phyloP scores from a whole-genome alignment of 2,329 filamentous ascomycete genomes.

The Fusarium sp. region DNA sequence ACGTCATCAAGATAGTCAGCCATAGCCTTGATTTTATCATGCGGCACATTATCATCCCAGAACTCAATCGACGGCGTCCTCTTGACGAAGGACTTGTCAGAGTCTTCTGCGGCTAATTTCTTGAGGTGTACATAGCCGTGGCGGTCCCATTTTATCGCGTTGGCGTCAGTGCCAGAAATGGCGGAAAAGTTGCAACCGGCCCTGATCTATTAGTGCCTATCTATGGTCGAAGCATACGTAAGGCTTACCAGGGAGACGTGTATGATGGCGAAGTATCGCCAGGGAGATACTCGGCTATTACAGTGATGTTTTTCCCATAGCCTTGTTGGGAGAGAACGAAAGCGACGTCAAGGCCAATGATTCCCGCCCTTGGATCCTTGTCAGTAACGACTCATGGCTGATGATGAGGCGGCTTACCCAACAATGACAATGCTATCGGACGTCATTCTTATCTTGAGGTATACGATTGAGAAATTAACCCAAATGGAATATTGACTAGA shows the following conservation, averaged over 20 bases:
- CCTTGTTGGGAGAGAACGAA: not conserved
- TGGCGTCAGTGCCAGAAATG: constrained; percentile 1
- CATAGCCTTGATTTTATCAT: constrained; percentile 3
- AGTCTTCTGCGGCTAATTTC: not conserved
- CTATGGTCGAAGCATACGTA: too few relatives aligned
- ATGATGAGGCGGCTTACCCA: not conserved
- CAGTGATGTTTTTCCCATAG: not conserved
- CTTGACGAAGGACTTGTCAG: not conserved
- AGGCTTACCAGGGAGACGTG: not conserved
- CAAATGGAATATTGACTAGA: not conserved
- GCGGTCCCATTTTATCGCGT: constrained; percentile 3
- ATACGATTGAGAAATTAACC: accelerated
- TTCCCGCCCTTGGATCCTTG: not conserved
- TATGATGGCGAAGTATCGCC: not conserved
- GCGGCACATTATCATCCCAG: constrained; percentile 1
- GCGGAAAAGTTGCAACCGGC: constrained; percentile 5
- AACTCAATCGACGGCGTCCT: not conserved
- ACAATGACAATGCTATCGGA: not conserved
- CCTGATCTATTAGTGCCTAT: not conserved
- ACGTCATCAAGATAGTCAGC: not conserved
- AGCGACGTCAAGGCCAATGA: constrained; percentile 1
- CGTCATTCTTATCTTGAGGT: not conserved
- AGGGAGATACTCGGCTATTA: not conserved
- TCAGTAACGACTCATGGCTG: not conserved
- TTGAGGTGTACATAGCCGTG: not conserved